Percentiles rank a stretch among this genome's conserved stretches.
Evolutionary conservation across 441 rosid genomes (phyloP).

Genomic region (Gossypium gossypioides): DNA sequence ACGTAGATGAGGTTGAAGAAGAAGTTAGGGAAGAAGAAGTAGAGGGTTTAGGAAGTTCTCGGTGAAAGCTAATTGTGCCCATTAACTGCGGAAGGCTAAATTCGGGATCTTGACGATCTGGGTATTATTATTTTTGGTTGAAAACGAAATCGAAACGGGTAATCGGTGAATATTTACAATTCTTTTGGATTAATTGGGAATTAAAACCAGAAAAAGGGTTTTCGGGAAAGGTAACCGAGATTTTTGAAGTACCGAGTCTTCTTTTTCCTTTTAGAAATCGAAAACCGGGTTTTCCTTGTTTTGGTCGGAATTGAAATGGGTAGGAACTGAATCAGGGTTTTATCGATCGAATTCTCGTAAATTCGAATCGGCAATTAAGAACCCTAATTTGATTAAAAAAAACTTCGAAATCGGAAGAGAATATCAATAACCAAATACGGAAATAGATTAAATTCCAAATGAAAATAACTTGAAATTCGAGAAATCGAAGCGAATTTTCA

Average conservation of each 20-base stretch:
- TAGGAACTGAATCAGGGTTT: slow-evolving; percentile 3
- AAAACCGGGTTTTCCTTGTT: not conserved
- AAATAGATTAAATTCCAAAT: not conserved
- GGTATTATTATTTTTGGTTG: not conserved
- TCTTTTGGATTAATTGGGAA: not conserved
- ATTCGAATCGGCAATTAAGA: not conserved
- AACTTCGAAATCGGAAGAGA: not conserved
- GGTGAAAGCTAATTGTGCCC: slow-evolving; percentile 44
- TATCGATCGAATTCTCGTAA: not conserved
- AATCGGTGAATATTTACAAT: not conserved
- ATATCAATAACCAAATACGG: not conserved
- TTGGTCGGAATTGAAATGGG: not conserved
- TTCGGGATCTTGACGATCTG: not conserved
- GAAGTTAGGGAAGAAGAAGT: slow-evolving; percentile 17
- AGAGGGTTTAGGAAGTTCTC: slow-evolving; percentile 34
- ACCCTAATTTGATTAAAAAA: not conserved
- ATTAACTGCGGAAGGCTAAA: slow-evolving; percentile 27
- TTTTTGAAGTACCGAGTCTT: not conserved
- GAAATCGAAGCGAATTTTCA: not conserved
- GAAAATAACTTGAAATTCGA: not conserved
- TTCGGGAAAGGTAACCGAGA: not conserved
- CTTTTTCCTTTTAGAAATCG: not conserved
- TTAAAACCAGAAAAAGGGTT: not conserved
- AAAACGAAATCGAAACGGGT: not conserved
- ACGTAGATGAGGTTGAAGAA: slow-evolving; percentile 48